Percentiles rank a stretch among this genome's conserved stretches.
These are phyloP conservation scores for Citropsis articulata DNA, from an alignment of 345 rosid genomes.

Conservation along the genomic window DNA sequence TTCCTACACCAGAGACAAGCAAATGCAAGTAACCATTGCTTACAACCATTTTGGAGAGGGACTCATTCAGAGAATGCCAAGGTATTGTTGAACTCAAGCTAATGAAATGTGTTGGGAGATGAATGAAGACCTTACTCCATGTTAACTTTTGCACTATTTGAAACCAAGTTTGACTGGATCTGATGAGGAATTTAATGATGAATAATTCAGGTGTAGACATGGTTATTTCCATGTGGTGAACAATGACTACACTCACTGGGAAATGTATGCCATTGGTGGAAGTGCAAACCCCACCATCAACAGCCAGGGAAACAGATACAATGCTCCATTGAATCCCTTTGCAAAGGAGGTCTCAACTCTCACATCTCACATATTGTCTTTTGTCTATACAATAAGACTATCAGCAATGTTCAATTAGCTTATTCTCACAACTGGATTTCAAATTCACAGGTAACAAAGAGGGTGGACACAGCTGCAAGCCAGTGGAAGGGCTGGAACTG, in stretches of 20 bases:
- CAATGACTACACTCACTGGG: slow-evolving; percentile 98
- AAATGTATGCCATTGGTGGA: slow-evolving; percentile 98
- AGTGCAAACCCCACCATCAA: slow-evolving; percentile 90
- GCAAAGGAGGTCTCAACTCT: slow-evolving; percentile 63
- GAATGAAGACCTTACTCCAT: background rate
- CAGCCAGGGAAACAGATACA: slow-evolving; percentile 93
- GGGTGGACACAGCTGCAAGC: slow-evolving; percentile 56
- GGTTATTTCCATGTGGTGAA: slow-evolving; percentile 96
- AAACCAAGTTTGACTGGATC: background rate
- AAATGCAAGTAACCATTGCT: slow-evolving; percentile 92
- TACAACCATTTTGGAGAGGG: slow-evolving; percentile 96
- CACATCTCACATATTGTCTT: too few species aligned
- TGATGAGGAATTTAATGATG: slow-evolving; percentile 3
- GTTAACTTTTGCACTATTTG: background rate
- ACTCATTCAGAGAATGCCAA: slow-evolving; percentile 95
- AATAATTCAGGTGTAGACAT: slow-evolving; percentile 73
- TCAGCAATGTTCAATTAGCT: background rate
- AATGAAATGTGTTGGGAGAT: background rate
- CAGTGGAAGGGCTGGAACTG: slow-evolving; percentile 83
- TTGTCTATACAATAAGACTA: background rate
- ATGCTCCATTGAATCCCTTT: slow-evolving; percentile 69
- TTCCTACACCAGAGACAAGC: slow-evolving; percentile 76
- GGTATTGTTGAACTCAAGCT: slow-evolving; percentile 31
- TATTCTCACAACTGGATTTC: background rate
- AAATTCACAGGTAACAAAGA: slow-evolving; percentile 81